Conservation (phyloP, 306 rosid species). For the Pyrus bretschneideri region DNA sequence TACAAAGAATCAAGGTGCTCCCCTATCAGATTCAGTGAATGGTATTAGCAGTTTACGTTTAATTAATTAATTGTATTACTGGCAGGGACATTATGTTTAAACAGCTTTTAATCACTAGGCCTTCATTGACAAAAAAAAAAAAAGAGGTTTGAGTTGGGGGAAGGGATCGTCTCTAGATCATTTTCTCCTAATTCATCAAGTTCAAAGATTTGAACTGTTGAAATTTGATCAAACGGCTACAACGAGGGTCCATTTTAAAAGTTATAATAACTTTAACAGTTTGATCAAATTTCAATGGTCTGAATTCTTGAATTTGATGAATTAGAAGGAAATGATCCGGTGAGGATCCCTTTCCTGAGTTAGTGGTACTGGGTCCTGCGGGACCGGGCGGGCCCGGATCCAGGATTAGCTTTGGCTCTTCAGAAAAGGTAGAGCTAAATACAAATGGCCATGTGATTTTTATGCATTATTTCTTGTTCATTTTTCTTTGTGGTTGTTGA, state of each 20-base stretch:
- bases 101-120: too few species aligned
- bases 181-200: too few species aligned
- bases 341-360: neutral
- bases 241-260: too few species aligned
- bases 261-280: too few species aligned
- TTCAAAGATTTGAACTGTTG: rapidly evolving
- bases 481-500: too few species aligned
- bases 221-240: too few species aligned
- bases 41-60: neutral
- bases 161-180: too few species aligned
- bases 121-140: neutral
- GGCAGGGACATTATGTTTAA: neutral
- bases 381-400: neutral
- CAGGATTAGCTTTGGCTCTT: neutral
- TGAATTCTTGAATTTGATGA: too few species aligned
- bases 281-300: rapidly evolving
- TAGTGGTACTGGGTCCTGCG: neutral
- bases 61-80: neutral
- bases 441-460: slow-evolving; percentile 11
- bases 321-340: too few species aligned
- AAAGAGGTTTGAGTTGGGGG: neutral
- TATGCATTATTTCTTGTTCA: neutral
- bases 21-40: slow-evolving; percentile 5
- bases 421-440: neutral
- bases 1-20: neutral